Evolutionary conservation across 139 green algal genomes (phyloP), one percentile per base, ranked within the genome.

Genomic region (Picochlorum sp.): DNA sequence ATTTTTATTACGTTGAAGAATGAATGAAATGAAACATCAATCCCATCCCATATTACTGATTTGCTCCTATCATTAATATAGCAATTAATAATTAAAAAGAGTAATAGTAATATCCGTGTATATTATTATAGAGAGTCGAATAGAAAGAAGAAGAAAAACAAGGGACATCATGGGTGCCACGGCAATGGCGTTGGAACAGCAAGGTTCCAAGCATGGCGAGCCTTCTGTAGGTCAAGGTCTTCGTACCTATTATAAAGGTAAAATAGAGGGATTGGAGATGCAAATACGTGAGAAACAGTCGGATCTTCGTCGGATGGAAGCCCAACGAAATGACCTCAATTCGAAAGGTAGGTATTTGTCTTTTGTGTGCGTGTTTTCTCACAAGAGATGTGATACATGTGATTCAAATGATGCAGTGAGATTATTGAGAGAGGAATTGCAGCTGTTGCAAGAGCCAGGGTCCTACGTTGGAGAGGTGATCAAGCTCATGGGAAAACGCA

Each of bases 401-500:
- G 1, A 11, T 1, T 14, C 1, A 14, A 7, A 26, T 20, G 6
- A 54, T 77, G 79, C 90, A 97, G 94, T 99, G 3, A 79, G 94
- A 1, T 61, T 95, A 71, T 75, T 99, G 8, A 77, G 88, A 10
- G 94, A 99, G 76, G 94, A 99, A 87, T 77, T 98, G 28, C 88
- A 95, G 76, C 78, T 98, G 69, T 78, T 99, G 26, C 94, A 99
- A 71, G 92, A 98, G 78, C 93, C 94, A 2, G 94, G 94, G 16
- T 97, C 90, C 0, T 98, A 98, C 72, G 94, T 99, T 14, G 94
- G 94, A 1, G 94, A 99, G 65, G 92, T 99, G 34, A 90, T 98
- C 66, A 99, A 99, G 85, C 83, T 90, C 23, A 99, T 99, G 94
- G 92, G 94, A 51, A 99, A 99, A 80, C 96, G 72, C 69, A 99